These are phyloP conservation scores for Nemania bipapillata DNA, from an alignment of 2,329 filamentous ascomycete species.

Conservation along the genomic window DNA sequence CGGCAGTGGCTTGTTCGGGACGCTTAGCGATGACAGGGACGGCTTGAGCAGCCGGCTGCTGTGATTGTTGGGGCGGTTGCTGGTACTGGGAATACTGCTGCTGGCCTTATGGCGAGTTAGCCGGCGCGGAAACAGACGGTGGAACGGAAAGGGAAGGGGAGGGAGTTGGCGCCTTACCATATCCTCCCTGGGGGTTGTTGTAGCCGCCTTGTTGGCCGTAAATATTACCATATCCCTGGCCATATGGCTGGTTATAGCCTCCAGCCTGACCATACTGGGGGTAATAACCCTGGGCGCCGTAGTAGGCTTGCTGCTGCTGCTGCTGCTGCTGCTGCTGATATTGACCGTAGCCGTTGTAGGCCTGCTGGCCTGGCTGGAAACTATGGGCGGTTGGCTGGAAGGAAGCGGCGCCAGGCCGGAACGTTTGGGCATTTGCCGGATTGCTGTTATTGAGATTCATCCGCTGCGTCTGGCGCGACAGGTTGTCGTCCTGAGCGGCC, in stretches of 20 bases:
- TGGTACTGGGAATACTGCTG: conserved; percentile 67
- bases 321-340: conserved; percentile 67
- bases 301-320: conserved; percentile 59
- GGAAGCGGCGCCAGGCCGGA: conserved; percentile 73
- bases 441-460: conserved; percentile 76
- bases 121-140: not conserved
- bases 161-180: conserved; percentile 50
- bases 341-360: conserved; percentile 68
- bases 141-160: not conserved
- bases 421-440: conserved; percentile 62
- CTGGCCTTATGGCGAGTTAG: conserved; percentile 53
- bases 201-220: conserved; percentile 61
- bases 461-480: conserved; percentile 80
- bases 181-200: conserved; percentile 52
- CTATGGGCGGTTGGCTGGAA: conserved; percentile 78
- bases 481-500: conserved; percentile 78
- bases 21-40: conserved; percentile 72
- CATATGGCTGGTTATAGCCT: conserved; percentile 62
- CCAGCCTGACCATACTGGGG: conserved; percentile 62
- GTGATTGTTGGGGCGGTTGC: conserved; percentile 60
- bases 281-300: conserved; percentile 63
- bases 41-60: conserved; percentile 54
- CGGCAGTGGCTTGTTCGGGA: conserved; percentile 58
- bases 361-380: conserved; percentile 79
- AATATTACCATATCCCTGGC: conserved; percentile 64